Percentiles rank a stretch among this genome's conserved stretches.
Conservation (phyloP, 2,329 filamentous ascomycete species). For the Stagonosporopsis vannaccii region DNA sequence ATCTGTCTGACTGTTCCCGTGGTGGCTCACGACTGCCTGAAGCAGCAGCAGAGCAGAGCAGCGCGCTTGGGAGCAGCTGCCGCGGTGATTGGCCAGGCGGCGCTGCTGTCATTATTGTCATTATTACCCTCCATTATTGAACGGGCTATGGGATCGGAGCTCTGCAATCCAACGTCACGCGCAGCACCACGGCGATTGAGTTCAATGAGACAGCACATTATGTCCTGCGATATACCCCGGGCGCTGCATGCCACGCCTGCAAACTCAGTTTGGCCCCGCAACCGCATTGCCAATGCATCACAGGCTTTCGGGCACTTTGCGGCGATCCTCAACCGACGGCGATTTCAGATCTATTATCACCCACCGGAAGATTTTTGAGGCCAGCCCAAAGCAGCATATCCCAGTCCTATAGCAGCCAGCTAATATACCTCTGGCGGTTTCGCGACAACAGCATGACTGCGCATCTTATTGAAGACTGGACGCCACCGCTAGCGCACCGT, state of each 20-base stretch:
- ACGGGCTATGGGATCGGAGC: neutral
- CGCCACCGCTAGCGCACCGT: conserved; percentile 34
- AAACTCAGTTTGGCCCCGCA: conserved; percentile 40
- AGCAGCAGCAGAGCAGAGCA: neutral
- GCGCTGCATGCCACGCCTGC: conserved; percentile 34
- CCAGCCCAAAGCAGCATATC: conserved; percentile 30
- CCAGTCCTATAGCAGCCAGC: conserved; percentile 31
- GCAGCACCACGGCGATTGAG: conserved; percentile 14
- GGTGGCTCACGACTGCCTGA: conserved; percentile 5
- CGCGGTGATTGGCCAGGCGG: conserved; percentile 1
- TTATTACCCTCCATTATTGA: neutral
- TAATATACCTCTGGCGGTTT: conserved; percentile 35
- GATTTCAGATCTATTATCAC: conserved; percentile 26
- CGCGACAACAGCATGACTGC: conserved; percentile 32
- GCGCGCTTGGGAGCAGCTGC: conserved; percentile 5
- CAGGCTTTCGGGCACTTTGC: conserved; percentile 44
- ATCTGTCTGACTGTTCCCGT: conserved; percentile 6
- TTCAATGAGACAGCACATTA: conserved; percentile 17
- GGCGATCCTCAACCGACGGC: conserved; percentile 43
- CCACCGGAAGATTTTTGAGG: conserved; percentile 46
- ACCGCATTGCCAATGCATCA: conserved; percentile 18
- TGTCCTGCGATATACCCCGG: conserved; percentile 19
- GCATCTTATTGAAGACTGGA: conserved; percentile 30
- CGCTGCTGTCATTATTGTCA: conserved; percentile 2
- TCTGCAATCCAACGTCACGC: conserved; percentile 8